Percentiles rank a stretch among this genome's conserved stretches.
Evolutionary conservation across 78 protist species (phyloP).

Genomic region (Dictyostelium purpureum): DNA sequence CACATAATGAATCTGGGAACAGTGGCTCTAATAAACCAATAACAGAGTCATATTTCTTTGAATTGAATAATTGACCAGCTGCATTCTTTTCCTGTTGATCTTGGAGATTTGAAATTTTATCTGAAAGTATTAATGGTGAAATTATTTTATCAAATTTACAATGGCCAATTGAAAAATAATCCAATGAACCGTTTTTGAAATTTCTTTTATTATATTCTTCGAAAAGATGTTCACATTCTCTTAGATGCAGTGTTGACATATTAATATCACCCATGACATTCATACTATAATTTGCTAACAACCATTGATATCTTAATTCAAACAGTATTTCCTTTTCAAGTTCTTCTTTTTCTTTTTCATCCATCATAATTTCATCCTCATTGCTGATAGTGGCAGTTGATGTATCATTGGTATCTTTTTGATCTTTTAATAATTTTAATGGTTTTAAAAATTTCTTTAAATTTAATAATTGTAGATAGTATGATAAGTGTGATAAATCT

Average conservation of each 20-base stretch:
- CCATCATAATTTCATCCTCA: not conserved
- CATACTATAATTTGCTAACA: not conserved
- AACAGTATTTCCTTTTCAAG: not conserved
- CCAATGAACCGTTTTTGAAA: not conserved
- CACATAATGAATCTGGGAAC: slow-evolving; percentile 39
- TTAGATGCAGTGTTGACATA: slow-evolving; percentile 19
- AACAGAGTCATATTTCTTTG: not conserved
- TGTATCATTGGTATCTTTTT: not conserved
- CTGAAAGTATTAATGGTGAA: not conserved
- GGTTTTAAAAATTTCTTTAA: not conserved
- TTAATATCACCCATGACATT: not conserved
- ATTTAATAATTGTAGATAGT: not conserved
- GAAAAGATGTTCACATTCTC: slow-evolving; percentile 1
- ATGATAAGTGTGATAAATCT: slow-evolving; percentile 3
- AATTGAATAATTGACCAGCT: slow-evolving; percentile 22
- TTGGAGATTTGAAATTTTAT: slow-evolving; percentile 6
- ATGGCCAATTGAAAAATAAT: not conserved
- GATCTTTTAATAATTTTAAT: not conserved
- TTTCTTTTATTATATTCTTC: not conserved
- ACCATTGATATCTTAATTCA: slow-evolving; percentile 24
- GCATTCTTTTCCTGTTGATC: slow-evolving; percentile 67
- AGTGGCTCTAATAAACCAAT: slow-evolving; percentile 36
- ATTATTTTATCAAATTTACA: slow-evolving; percentile 25
- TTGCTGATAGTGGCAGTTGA: not conserved
- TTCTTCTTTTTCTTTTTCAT: no score